Evolutionary conservation across 345 rosid species (phyloP).

Genomic region (Syzygium aqueum): DNA sequence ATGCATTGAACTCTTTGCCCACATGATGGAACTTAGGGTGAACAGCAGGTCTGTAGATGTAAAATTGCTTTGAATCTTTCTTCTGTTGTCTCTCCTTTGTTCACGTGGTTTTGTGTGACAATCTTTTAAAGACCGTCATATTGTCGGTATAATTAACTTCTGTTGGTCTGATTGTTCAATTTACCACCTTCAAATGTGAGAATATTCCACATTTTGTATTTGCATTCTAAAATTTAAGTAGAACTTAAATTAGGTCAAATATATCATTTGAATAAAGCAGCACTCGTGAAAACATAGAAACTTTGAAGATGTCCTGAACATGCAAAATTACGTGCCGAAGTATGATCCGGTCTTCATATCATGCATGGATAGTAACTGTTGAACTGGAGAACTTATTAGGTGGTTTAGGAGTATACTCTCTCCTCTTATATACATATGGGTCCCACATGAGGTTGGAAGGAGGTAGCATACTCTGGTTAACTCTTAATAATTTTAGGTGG

Average conservation of each 20-base stretch:
- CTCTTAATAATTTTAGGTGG: not conserved
- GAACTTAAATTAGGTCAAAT: not conserved
- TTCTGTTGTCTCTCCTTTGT: not conserved
- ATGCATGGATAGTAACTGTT: not conserved
- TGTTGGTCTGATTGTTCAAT: not conserved
- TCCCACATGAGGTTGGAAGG: not conserved
- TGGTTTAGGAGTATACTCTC: not conserved
- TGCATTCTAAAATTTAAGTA: not conserved
- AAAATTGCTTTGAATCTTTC: not conserved
- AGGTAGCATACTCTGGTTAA: not conserved
- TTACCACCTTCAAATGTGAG: not conserved
- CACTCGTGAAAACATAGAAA: not conserved
- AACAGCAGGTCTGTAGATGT: constrained; percentile 55
- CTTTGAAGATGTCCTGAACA: not conserved
- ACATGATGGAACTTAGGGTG: constrained; percentile 96
- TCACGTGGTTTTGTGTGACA: not conserved
- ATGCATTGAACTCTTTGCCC: constrained; percentile 92
- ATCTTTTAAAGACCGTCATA: not conserved
- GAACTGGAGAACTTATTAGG: not conserved
- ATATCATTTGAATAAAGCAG: not conserved
- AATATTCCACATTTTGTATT: not conserved
- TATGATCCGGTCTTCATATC: not conserved
- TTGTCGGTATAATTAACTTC: not conserved
- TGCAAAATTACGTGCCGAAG: not conserved
- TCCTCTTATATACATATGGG: not conserved